Evolutionary conservation across 768 basidiomycete genomes (phyloP), one percentile per base, ranked within the genome.

Genomic region (Neoboletus brunneissimus): DNA sequence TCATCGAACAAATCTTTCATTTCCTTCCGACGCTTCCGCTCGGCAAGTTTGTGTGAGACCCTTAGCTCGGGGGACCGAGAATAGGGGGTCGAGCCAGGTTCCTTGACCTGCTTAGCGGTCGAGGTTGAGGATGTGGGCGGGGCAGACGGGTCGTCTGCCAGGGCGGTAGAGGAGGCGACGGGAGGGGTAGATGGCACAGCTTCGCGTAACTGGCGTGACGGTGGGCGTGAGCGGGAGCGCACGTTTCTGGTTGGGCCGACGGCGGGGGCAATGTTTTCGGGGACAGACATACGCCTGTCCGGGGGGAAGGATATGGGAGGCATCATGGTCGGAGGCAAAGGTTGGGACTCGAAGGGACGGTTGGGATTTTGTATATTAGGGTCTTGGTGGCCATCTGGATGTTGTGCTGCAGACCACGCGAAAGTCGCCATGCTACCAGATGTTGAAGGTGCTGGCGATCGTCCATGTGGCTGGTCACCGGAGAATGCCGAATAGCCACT

Each of bases 1-100:
- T 99, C 97, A 64, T 99, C 97, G 68, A 98, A 98, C 43, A 99
- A 72, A 57, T 98, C 95, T 70, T 97, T 97, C 97, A 99, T 99
- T 75, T 99, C 97, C 74, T 96, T 98, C 73, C 97, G 81, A 64
- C 97, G 77, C 73, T 98, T 98, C 58, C 97, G 79, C 75, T 99
- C 97, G 3, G 97, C 97, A 31, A 99, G 83, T 68, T 99, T 99
- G 75, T 99, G 97, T 2, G 91, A 94, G 32, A 98, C 86, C 51
- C 95, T 83, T 42, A 99, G 78, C 72, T 98, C 97, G 9, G 96
- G 96, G 0, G 91, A 94, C 56, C 96, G 88, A 52, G 94, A 94
- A 73, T 98, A 99, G 5, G 95, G 95, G 13, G 92, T 91, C 35
- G 79, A 63, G 54, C 82, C 70, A 29, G 76, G 59, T 44, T 82